Evolutionary conservation across 192 early-diverging fungal species (phyloP).

Genomic region (Coemansia sp.): DNA sequence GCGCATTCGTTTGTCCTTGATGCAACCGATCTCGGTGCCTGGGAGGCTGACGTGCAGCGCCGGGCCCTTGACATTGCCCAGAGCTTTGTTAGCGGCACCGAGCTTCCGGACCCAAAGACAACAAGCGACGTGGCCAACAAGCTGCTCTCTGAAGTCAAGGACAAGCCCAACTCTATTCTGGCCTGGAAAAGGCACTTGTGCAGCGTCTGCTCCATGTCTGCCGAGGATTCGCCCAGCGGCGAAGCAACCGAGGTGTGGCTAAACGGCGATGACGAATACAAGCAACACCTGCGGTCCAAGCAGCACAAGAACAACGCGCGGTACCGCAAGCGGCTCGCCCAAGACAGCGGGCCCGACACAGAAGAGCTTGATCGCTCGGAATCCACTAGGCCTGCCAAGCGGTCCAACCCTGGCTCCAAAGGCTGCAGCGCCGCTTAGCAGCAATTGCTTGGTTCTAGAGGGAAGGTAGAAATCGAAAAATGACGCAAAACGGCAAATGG

Average conservation of each 20-base stretch:
- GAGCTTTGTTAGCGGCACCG: slow-evolving; percentile 16
- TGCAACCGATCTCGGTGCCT: slow-evolving; percentile 60
- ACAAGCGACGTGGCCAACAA: slow-evolving; percentile 26
- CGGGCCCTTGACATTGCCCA: slow-evolving; percentile 56
- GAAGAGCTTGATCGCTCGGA: neutral
- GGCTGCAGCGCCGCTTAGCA: slow-evolving; percentile 7
- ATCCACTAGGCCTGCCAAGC: neutral
- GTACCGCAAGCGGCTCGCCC: slow-evolving; percentile 31
- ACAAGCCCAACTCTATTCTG: slow-evolving; percentile 25
- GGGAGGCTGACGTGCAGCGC: slow-evolving; percentile 57
- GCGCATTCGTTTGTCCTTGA: slow-evolving; percentile 65
- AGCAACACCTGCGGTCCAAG: slow-evolving; percentile 67
- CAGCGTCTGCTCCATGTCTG: slow-evolving; percentile 58
- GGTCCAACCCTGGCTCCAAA: neutral
- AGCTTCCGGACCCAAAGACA: slow-evolving; percentile 17
- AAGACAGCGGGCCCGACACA: neutral
- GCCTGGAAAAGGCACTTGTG: slow-evolving; percentile 72
- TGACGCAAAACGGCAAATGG: too few relatives aligned
- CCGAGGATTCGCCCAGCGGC: slow-evolving; percentile 41
- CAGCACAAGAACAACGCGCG: slow-evolving; percentile 58
- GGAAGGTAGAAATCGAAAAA: too few relatives aligned
- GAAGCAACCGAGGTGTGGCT: slow-evolving; percentile 51
- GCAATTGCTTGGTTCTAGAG: too few relatives aligned
- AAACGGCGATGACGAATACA: slow-evolving; percentile 73
- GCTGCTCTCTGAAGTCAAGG: slow-evolving; percentile 27